Conservation (phyloP, 1,284 basidiomycete species). For the Leccinum subspadiceum region DNA sequence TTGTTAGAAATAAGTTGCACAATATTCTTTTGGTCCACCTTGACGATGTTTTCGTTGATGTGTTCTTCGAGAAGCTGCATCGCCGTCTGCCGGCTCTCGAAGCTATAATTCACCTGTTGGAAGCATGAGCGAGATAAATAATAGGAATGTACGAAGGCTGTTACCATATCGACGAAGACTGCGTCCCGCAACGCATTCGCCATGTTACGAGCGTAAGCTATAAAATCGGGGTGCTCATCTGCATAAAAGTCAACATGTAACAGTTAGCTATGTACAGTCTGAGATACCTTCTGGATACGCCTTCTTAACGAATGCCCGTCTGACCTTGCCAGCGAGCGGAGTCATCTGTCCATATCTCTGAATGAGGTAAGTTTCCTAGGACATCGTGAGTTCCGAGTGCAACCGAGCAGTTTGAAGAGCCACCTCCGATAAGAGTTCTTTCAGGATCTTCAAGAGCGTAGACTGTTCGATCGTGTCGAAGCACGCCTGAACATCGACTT, state of each 20-base stretch:
- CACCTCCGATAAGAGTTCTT: slow-evolving; percentile 73
- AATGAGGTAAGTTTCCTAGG: slow-evolving; percentile 62
- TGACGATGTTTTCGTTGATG: slow-evolving; percentile 89
- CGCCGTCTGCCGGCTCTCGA: slow-evolving; percentile 57
- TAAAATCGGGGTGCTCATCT: slow-evolving; percentile 76
- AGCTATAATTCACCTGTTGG: slow-evolving; percentile 58
- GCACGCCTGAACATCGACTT: slow-evolving; percentile 92
- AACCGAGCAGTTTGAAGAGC: neutral
- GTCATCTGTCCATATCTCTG: slow-evolving; percentile 65
- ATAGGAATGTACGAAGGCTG: neutral
- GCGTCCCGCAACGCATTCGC: slow-evolving; percentile 70
- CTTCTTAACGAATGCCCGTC: slow-evolving; percentile 55
- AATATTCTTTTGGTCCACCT: slow-evolving; percentile 43
- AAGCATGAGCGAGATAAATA: neutral
- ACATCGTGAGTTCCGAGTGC: neutral
- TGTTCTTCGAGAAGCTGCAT: slow-evolving; percentile 83
- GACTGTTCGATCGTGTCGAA: slow-evolving; percentile 96
- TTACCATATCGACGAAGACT: slow-evolving; percentile 84
- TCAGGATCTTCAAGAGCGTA: slow-evolving; percentile 79
- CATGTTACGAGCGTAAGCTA: slow-evolving; percentile 63
- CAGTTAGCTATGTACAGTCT: neutral
- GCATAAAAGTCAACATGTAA: slow-evolving; percentile 2
- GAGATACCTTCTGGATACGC: slow-evolving; percentile 64
- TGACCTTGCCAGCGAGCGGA: slow-evolving; percentile 48
- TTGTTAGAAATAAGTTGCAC: neutral